Evolutionary conservation across 2,329 filamentous ascomycete genomes (phyloP).

Genomic region (Ramichloridium luteum): DNA sequence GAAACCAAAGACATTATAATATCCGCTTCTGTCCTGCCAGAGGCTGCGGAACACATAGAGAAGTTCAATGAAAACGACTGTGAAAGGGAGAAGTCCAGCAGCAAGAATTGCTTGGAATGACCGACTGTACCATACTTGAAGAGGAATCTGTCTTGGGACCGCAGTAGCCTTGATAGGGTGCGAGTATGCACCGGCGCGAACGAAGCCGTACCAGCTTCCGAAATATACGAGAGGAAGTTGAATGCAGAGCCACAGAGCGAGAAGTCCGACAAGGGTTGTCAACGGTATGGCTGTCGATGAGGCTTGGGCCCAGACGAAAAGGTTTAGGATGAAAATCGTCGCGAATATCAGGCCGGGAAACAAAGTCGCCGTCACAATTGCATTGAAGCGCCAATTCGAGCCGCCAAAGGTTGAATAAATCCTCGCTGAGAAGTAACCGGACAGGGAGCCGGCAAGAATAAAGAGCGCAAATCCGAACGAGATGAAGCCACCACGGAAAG

Average conservation of each 20-base stretch:
- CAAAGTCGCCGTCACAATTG: conserved; percentile 57
- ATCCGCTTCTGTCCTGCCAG: conserved; percentile 83
- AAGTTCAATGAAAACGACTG: conserved; percentile 77
- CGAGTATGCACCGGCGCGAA: conserved; percentile 55
- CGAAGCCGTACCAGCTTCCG: conserved; percentile 66
- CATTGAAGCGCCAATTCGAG: conserved; percentile 61
- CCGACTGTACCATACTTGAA: conserved; percentile 62
- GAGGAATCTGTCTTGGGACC: conserved; percentile 61
- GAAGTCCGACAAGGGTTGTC: conserved; percentile 58
- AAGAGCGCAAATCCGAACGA: conserved; percentile 75
- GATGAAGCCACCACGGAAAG: conserved; percentile 80
- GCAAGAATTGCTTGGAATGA: conserved; percentile 53
- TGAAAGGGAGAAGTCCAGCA: conserved; percentile 70
- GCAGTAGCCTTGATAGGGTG: conserved; percentile 68
- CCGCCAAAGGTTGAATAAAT: conserved; percentile 78
- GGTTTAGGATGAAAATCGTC: conserved; percentile 65
- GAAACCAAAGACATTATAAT: conserved; percentile 88
- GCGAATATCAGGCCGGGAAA: conserved; percentile 69
- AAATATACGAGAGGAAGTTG: conserved; percentile 75
- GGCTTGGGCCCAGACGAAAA: conserved; percentile 83
- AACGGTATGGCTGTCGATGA: conserved; percentile 82
- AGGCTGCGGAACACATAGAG: conserved; percentile 77
- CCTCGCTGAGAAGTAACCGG: conserved; percentile 74
- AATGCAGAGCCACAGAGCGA: conserved; percentile 71
- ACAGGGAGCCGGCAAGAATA: conserved; percentile 70